A percentile compares a stretch with the other conserved stretches of the same genome.
phyloP scores from a whole-genome alignment of 208 protist genomes.

The Leptomonas pyrrhocoris region DNA sequence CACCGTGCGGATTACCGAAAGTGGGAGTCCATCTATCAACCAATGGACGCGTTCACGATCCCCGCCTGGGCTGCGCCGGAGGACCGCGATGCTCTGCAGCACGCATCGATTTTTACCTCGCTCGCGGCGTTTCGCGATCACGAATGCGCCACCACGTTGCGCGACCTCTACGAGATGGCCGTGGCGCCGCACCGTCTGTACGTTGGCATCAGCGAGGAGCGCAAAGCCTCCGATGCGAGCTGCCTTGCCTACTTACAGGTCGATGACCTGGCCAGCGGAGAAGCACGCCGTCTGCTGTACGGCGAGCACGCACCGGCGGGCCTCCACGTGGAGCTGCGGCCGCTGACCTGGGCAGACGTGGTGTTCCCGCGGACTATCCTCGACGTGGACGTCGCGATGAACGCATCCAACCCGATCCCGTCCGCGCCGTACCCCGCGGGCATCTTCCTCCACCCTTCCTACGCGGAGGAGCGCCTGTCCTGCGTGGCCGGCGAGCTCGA shows the following conservation, averaged over 20 bases:
- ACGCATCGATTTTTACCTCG: constrained; percentile 88
- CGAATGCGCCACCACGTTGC: constrained; percentile 86
- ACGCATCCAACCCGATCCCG: not conserved
- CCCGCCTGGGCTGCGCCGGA: constrained; percentile 29
- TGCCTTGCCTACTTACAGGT: constrained; percentile 28
- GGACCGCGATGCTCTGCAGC: constrained; percentile 36
- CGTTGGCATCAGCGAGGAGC: constrained; percentile 87
- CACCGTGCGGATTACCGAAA: not conserved
- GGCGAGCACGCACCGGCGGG: constrained; percentile 15
- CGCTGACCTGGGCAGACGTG: constrained; percentile 28
- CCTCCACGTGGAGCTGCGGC: constrained; percentile 10
- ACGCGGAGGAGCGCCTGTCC: constrained; percentile 31
- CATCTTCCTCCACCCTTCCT: constrained; percentile 35
- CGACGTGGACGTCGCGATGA: not conserved
- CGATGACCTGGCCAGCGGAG: not conserved
- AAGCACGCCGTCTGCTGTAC: constrained; percentile 33
- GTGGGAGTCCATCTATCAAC: constrained; percentile 35
- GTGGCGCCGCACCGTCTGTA: constrained; percentile 62
- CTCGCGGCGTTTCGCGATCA: constrained; percentile 87
- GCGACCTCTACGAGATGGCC: constrained; percentile 67
- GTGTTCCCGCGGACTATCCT: not conserved
- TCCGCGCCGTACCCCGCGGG: not conserved
- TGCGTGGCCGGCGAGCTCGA: constrained; percentile 47
- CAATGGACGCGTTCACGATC: constrained; percentile 23
- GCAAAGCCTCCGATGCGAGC: constrained; percentile 30